Evolutionary conservation across 768 basidiomycete genomes (phyloP).

Genomic region (Tricholoma flavovirens): DNA sequence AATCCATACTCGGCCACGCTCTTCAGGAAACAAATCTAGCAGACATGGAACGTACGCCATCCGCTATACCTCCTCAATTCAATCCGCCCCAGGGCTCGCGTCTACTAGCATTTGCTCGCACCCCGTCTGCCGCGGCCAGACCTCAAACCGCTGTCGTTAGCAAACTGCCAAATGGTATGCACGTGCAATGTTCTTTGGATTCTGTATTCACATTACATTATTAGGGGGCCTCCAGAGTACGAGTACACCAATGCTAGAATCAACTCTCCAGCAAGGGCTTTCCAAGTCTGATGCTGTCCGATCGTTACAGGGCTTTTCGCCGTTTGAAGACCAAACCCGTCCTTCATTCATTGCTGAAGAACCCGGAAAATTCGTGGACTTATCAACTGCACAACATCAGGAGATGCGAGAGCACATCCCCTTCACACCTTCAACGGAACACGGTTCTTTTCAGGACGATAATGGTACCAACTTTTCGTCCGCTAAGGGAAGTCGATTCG

Average conservation of each 20-base stretch:
- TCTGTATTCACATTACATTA: background rate
- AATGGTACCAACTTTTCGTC: constrained; percentile 41
- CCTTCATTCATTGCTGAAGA: constrained; percentile 20
- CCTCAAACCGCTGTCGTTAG: constrained; percentile 13
- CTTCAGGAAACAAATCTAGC: background rate
- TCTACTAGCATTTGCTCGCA: constrained; percentile 41
- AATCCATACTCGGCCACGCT: background rate
- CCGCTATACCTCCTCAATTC: constrained; percentile 24
- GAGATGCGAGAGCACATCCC: constrained; percentile 9
- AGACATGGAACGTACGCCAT: constrained; percentile 5
- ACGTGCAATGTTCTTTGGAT: background rate
- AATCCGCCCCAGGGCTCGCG: constrained; percentile 49
- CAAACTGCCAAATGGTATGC: constrained; percentile 22
- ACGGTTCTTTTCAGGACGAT: constrained; percentile 16
- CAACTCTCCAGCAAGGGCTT: constrained; percentile 11
- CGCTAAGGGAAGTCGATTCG: constrained; percentile 76
- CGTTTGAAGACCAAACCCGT: constrained; percentile 48
- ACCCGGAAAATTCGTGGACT: constrained; percentile 6
- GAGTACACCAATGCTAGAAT: constrained; percentile 13
- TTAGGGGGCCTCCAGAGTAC: constrained; percentile 7
- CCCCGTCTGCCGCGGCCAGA: constrained; percentile 24
- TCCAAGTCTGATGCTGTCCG: constrained; percentile 25
- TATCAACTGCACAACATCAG: constrained; percentile 11
- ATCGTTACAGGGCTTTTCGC: constrained; percentile 40
- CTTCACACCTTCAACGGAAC: constrained; percentile 16